Conservation (phyloP, 768 basidiomycete genomes). For the Serendipita sp. region DNA sequence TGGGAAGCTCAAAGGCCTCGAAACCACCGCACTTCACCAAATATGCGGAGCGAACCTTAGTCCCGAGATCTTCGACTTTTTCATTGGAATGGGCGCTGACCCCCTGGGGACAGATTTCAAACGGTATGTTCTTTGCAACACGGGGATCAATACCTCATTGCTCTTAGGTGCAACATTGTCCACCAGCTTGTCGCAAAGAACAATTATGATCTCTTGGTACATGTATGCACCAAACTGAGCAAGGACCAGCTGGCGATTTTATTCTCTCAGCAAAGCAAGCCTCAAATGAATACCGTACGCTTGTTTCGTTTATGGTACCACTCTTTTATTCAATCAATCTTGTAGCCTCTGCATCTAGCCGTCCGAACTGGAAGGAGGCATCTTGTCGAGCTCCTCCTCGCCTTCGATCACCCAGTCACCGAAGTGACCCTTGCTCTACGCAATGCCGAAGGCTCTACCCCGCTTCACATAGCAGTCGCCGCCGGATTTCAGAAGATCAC, state of each 20-base stretch:
- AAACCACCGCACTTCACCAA: constrained; percentile 22
- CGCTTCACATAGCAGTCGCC: constrained; percentile 34
- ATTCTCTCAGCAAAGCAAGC: constrained; percentile 32
- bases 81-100: constrained; percentile 33
- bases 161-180: constrained; percentile 38
- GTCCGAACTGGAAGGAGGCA: constrained; percentile 23
- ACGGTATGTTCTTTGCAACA: constrained; percentile 24
- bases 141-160: not conserved
- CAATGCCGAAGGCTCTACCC: constrained; percentile 35
- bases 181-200: constrained; percentile 28
- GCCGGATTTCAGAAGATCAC: constrained; percentile 23
- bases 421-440: constrained; percentile 22
- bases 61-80: constrained; percentile 31
- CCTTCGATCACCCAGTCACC: constrained; percentile 12
- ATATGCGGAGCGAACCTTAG: constrained; percentile 23
- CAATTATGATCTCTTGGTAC: constrained; percentile 22
- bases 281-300: constrained; percentile 31
- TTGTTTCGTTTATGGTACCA: not conserved
- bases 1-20: constrained; percentile 27
- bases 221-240: constrained; percentile 37
- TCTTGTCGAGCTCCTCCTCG: constrained; percentile 22
- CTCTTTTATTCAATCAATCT: not conserved
- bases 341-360: constrained; percentile 40
- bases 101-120: constrained; percentile 28
- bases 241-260: constrained; percentile 30